Evolutionary conservation across 1,284 basidiomycete genomes (phyloP), one percentile per base, ranked within the genome.

Genomic region (Porodaedalea pini): DNA sequence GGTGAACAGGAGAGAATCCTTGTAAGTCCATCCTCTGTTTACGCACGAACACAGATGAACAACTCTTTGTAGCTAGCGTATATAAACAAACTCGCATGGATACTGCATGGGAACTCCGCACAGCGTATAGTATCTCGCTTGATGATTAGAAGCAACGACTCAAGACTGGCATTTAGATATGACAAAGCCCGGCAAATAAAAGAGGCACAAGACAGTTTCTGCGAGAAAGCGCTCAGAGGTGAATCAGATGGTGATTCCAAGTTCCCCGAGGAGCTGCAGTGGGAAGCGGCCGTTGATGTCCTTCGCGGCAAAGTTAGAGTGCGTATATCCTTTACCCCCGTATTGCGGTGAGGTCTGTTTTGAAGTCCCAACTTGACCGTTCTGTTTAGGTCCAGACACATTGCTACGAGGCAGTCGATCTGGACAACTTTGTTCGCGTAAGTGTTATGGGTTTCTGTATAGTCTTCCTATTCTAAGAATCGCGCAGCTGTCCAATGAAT

Each of bases 231-330:
- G 0, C 56, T 64, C 7, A 37, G 58, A 2, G 69, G 72, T 2
- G 54, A 70, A 25, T 77, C 75, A 70, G 69, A 15, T 76, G 74
- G 69, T 71, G 71, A 66, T 67, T 58, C 75, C 68, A 13, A 63
- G 15, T 80, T 81, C 67, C 80, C 81, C 0, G 71, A 77, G 17
- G 73, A 74, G 34, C 70, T 82, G 11, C 71, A 80, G 61, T 78
- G 76, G 69, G 82, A 84, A 63, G 75, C 75, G 4, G 66, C 83
- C 25, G 77, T 80, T 3, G 81, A 83, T 56, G 77, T 82, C 3
- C 68, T 84, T 25, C 68, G 82, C 21, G 77, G 76, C 4, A 67
- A 69, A 27, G 72, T 74, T 51, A 72, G 71, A 61, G 69, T 13
- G 66, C 69, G 15, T 68, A 70, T 32, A 76, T 79, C 66, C 78